Base-by-base conservation (phyloP, 257 asterid genomes). In the Rubia yunnanensis region DNA sequence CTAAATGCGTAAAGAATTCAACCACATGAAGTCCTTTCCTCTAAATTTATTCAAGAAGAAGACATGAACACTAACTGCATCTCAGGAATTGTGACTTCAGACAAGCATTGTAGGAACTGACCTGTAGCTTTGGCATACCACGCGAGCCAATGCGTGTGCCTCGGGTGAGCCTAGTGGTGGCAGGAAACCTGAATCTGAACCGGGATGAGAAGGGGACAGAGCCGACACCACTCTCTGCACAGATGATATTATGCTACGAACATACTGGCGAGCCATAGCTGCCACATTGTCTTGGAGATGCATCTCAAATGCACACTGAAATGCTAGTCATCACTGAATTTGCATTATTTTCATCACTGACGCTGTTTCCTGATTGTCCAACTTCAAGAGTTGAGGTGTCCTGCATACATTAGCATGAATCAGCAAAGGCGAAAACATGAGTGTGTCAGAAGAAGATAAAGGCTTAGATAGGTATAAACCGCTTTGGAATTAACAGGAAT, bases 71-170 rank as follows among this genome's bases (percentile, higher is more conserved):
- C 10, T 3, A 10, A 44, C 60, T 59, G 50, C 22, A 23, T 7
- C 2, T n/a, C 3, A 5, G 3, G 44, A n/a, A 63, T 63, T 63
- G 38, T 36, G 35, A 6, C 10, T 11, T 17, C 8, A n/a, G n/a
- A 39, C 7, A 24, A 15, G n/a, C n/a, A 14, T 24, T 39, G 23
- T 10, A 68, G 63, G 50, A 50, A 17, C 76, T 26, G 23, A 90
- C 99, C 97, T 86, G 65, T 94, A 90, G 84, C 99, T 90, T 78
- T 90, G 96, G 82, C 87, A 80, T 65, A 94, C 84, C 99, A 98
- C 90, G 52, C 83, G 81, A 6, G 96, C 85, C 18, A 94, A 92
- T 0, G 96, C 88, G 31, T 85, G 82, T 0, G 95, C 96, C 75
- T 94, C 97, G 0, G 96, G 98, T 4, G 95, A 76, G 56, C 91